Base-by-base conservation (phyloP, 495 filamentous ascomycete genomes). In the Xylaria castorea region DNA sequence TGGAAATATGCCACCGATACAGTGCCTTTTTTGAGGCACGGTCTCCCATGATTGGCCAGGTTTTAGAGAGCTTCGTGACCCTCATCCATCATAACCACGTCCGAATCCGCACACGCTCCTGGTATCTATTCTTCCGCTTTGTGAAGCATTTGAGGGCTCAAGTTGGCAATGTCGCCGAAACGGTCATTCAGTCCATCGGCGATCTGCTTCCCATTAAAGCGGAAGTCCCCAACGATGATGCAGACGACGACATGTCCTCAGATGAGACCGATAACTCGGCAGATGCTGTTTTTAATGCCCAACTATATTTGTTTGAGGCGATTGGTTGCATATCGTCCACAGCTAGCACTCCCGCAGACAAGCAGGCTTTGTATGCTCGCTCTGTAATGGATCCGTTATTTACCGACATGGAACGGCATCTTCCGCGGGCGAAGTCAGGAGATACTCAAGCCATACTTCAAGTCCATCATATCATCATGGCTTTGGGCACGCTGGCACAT, bases 1-100 rank as follows among this genome's bases (percentile, higher is more conserved):
- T 98, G 97, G 96, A 98, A 75, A 96, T 97, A 51, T 97, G 94
- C 79, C 94, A 97, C 42, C 91, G 96, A 46, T 98, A 98, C 79
- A 91, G 89, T 80, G 87, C 89, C n/a, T 97, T 97, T 82, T 98
- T 99, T 82, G 93, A 97, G 71, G 85, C 88, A 46, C 92, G 97
- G 74, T 87, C 91, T 3, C 85, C 89, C 1, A 87, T 91, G 60
- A 96, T 98, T 55, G 92, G 92, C 8, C 90, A 88, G 71, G 94
- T 94, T 5, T 85, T 99, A n/a, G 94, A 97, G 74, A 92, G 91
- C 76, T 99, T 98, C 82, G 93, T 98, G 44, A 89, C 90, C 40
- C 89, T 97, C 32, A 91, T 95, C 3, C 96, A 98, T 76, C 92
- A 97, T 79, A 87, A 92, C 50, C 90, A 97, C 78, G 87, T 92